Conservation (phyloP, 2,329 filamentous ascomycete genomes). For the Chrysoporthe deuterocubensis region DNA sequence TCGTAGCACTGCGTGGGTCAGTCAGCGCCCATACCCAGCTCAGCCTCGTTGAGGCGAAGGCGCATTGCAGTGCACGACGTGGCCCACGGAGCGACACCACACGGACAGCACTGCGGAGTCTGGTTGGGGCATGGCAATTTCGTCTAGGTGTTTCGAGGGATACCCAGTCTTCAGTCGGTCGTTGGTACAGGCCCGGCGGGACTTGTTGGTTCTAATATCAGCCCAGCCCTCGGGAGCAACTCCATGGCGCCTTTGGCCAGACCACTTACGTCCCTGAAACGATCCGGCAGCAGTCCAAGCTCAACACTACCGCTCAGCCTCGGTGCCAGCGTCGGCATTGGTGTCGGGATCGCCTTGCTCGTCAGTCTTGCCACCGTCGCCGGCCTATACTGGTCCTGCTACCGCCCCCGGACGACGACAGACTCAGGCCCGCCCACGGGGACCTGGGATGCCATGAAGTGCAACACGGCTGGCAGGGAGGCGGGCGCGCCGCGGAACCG, state of each 20-base stretch:
- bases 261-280: not conserved
- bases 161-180: not conserved
- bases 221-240: not conserved
- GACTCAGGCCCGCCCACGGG: constrained; percentile 5
- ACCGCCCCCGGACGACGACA: constrained; percentile 4
- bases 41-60: constrained; percentile 14
- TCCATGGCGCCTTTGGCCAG: constrained; percentile 14
- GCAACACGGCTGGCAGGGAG: constrained; percentile 9
- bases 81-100: constrained; percentile 8
- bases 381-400: constrained; percentile 14
- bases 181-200: not conserved
- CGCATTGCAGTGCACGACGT: constrained; percentile 11
- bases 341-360: constrained; percentile 14
- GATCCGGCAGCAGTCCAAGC: constrained; percentile 2
- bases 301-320: constrained; percentile 9
- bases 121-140: constrained; percentile 17
- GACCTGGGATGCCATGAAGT: constrained; percentile 19
- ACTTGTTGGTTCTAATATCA: constrained; percentile 6
- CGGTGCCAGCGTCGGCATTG: constrained; percentile 19
- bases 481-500: constrained; percentile 10
- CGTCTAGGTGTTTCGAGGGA: constrained; percentile 9
- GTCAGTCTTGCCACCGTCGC: constrained; percentile 16
- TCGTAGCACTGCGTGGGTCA: not conserved
- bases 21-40: constrained; percentile 7
- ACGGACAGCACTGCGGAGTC: not conserved